phyloP scores from a whole-genome alignment of 1,139 yeast species.

The Suhomyces anneliseae region DNA sequence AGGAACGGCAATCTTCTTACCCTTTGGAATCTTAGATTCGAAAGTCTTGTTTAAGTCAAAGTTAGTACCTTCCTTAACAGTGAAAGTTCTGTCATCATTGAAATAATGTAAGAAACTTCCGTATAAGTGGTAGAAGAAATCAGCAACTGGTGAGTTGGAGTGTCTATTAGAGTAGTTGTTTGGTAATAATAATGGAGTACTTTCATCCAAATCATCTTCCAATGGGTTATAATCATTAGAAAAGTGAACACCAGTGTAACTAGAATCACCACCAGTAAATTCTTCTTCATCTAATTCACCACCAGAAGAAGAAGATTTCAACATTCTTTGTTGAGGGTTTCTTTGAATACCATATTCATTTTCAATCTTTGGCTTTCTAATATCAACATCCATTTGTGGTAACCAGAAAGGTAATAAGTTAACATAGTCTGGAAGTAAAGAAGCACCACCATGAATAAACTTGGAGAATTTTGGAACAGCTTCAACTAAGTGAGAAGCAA shows the following conservation, averaged over 20 bases:
- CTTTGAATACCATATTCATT: slow-evolving; percentile 60
- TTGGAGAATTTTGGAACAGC: slow-evolving; percentile 98
- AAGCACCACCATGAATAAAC: slow-evolving; percentile 93
- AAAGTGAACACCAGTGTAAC: slow-evolving; percentile 45
- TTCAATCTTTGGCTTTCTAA: slow-evolving; percentile 79
- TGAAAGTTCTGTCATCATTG: slow-evolving; percentile 67
- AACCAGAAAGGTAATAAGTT: slow-evolving; percentile 92
- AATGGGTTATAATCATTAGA: slow-evolving; percentile 50
- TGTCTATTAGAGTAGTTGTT: slow-evolving; percentile 30
- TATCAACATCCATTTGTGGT: slow-evolving; percentile 97
- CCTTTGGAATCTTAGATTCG: slow-evolving; percentile 65
- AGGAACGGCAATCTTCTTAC: slow-evolving; percentile 72
- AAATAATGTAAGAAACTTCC: slow-evolving; percentile 47
- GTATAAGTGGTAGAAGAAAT: slow-evolving; percentile 33
- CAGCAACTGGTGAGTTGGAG: slow-evolving; percentile 31
- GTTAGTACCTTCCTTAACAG: slow-evolving; percentile 79
- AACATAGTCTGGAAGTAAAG: slow-evolving; percentile 78
- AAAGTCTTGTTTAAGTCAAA: slow-evolving; percentile 60
- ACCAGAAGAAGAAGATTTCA: slow-evolving; percentile 46
- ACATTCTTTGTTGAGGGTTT: slow-evolving; percentile 25
- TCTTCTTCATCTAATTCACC: slow-evolving; percentile 51
- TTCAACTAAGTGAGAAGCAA: slow-evolving; percentile 89
- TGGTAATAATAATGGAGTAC: slow-evolving; percentile 42
- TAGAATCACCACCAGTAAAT: slow-evolving; percentile 33
- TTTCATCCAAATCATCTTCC: slow-evolving; percentile 50